These are phyloP conservation scores for Myxozyma kluyveri DNA, from an alignment of 805 yeast species.

Conservation along the genomic window DNA sequence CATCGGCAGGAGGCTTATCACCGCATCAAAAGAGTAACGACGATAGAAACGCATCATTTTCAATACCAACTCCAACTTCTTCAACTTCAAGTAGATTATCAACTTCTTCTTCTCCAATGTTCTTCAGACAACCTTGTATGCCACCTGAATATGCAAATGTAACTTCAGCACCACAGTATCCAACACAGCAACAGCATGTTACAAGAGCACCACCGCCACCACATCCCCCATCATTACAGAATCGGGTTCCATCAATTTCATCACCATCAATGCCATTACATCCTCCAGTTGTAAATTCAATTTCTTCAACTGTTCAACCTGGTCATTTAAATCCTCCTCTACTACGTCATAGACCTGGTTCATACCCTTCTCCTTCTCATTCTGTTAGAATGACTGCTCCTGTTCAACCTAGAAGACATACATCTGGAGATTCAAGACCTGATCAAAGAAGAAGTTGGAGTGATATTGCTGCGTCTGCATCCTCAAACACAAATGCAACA, in stretches of 20 bases:
- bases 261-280: too few species aligned
- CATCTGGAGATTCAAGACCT: conserved; percentile 14
- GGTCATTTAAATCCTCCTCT: conserved; percentile 11
- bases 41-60: conserved; percentile 4
- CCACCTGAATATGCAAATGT: background rate
- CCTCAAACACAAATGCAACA: too few species aligned
- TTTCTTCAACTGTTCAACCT: background rate
- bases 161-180: conserved; percentile 1
- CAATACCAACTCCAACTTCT: background rate
- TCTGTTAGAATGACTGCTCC: conserved; percentile 4
- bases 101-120: conserved; percentile 1
- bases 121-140: background rate
- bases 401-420: conserved; percentile 15
- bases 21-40: conserved; percentile 8
- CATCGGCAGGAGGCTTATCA: conserved; percentile 9
- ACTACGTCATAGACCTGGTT: conserved; percentile 21
- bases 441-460: too few species aligned
- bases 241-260: background rate
- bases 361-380: conserved; percentile 20
- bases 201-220: conserved; percentile 6
- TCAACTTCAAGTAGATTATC: background rate
- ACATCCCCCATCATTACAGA: background rate
- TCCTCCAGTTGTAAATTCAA: background rate
- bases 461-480: too few species aligned
- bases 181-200: conserved; percentile 7